These are phyloP conservation scores for Lanmaoa pseudosensibilis DNA, from an alignment of 768 basidiomycete species.

Conservation along the genomic window DNA sequence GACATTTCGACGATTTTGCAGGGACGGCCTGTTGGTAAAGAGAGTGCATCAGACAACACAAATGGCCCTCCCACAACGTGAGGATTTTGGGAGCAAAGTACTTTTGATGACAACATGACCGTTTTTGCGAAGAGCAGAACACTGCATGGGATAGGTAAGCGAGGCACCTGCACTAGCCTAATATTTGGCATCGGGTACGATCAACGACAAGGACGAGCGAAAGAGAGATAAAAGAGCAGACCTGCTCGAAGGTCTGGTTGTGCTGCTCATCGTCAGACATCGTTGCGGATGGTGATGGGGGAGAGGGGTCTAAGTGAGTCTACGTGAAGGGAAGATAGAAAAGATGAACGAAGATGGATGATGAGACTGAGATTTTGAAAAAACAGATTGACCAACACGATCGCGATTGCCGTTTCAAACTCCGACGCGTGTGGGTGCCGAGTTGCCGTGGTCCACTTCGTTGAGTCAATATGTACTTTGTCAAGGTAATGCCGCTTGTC, in stretches of 20 bases:
- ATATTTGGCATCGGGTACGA: constrained; percentile 17
- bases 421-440: constrained; percentile 36
- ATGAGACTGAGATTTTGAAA: constrained; percentile 22
- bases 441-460: constrained; percentile 9
- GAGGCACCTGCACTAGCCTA: constrained; percentile 77
- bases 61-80: background rate
- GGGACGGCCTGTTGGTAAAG: constrained; percentile 60
- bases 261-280: constrained; percentile 96
- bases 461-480: background rate
- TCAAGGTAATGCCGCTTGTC: background rate
- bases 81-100: constrained; percentile 16
- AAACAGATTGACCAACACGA: constrained; percentile 15
- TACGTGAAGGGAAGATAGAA: constrained; percentile 21
- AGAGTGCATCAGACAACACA: constrained; percentile 1
- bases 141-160: constrained; percentile 84
- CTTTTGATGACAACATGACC: constrained; percentile 97
- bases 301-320: constrained; percentile 21
- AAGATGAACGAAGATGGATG: constrained; percentile 30
- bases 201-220: constrained; percentile 12
- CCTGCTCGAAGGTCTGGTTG: constrained; percentile 85
- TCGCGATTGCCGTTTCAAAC: constrained; percentile 40
- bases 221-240: constrained; percentile 32
- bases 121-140: constrained; percentile 93
- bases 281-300: constrained; percentile 32
- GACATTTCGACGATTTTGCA: constrained; percentile 99